Evolutionary conservation across 2,329 filamentous ascomycete species (phyloP).

Genomic region (Paraconiothyrium brasiliense): DNA sequence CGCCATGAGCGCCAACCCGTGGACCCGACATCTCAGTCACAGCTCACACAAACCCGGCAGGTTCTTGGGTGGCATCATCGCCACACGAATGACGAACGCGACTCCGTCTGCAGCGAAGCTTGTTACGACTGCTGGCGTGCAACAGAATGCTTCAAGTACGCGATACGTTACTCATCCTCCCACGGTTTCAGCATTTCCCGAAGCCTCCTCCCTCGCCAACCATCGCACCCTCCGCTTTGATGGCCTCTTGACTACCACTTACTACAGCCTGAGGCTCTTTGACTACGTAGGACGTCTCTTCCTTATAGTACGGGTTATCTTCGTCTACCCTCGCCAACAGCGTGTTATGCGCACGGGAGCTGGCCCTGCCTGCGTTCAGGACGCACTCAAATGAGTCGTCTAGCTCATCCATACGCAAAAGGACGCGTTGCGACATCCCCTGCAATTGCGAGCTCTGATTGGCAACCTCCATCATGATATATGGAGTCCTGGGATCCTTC

Average conservation of each 20-base stretch:
- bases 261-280: neutral
- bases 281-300: neutral
- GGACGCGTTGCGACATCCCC: slow-evolving; percentile 17
- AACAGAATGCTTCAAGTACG: neutral
- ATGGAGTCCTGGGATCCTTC: slow-evolving; percentile 22
- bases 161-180: neutral
- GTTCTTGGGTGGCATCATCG: neutral
- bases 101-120: slow-evolving; percentile 3
- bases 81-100: slow-evolving; percentile 1
- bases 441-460: slow-evolving; percentile 17
- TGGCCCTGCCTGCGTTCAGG: neutral
- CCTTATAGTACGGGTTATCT: neutral
- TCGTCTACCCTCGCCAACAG: slow-evolving; percentile 10
- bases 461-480: slow-evolving; percentile 25
- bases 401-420: slow-evolving; percentile 15
- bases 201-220: neutral
- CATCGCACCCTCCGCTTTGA: neutral
- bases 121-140: neutral
- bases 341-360: neutral
- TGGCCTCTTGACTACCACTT: neutral
- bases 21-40: neutral
- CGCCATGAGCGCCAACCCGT: neutral
- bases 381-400: slow-evolving; percentile 17
- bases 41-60: neutral
- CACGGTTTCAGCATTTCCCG: neutral